Evolutionary conservation across 2,329 filamentous ascomycete species (phyloP), one percentile per base, ranked within the genome.

Genomic region (Phaeomoniella chlamydospora): DNA sequence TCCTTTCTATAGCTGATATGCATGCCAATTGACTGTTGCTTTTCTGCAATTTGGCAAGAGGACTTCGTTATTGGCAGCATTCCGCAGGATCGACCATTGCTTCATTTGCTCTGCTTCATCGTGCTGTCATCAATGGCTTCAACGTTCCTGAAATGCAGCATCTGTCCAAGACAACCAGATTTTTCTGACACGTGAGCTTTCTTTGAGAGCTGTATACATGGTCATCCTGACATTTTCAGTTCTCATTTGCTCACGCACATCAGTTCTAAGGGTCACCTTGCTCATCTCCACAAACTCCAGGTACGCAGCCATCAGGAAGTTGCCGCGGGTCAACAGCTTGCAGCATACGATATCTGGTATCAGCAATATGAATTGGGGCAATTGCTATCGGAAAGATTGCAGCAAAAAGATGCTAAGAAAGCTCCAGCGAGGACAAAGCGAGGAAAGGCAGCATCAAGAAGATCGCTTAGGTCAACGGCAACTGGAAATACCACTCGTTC

Each of bases 191-290:
- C 86, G 22, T 26, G n/a, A 9, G 22, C n/a, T 26, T n/a, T 26
- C n/a, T n/a, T 26, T 26, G 22, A 6, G 9, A 9, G n/a, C n/a
- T n/a, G n/a, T 26, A n/a, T 6, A 26, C 9, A 26, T 9, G 6
- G 22, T n/a, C n/a, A n/a, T 26, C 22, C 22, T 26, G 22, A 26
- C 22, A 9, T n/a, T 6, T n/a, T n/a, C 22, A 26, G 22, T 31
- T 94, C 87, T 19, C 88, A 94, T 56, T 67, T 94, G 26, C 72
- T 96, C 51, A 96, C 88, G 10, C 88, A 96, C 53, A 74, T 94
- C 42, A 76, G 81, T 40, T 94, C 87, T 44, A 94, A 94, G 54
- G 80, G 81, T n/a, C 88, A 96, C 54, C 65, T 94, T 19, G 77
- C 85, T 40, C 73, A 84, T 52, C 77, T 83, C 49, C 92, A 87